These are phyloP conservation scores for Camillea tinctor DNA, from an alignment of 2,329 filamentous ascomycete species.

Conservation along the genomic window DNA sequence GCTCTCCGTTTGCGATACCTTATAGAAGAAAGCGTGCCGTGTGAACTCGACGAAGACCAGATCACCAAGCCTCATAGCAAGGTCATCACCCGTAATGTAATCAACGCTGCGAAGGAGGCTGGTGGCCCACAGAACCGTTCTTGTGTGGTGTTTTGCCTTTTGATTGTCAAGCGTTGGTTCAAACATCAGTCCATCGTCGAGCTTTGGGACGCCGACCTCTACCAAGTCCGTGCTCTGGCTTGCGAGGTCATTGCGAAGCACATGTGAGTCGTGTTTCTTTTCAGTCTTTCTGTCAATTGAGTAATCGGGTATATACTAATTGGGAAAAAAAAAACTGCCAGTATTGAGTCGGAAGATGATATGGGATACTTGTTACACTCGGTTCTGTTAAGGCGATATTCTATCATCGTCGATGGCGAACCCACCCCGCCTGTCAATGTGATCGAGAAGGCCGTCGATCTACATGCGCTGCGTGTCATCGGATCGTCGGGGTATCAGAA, in stretches of 20 bases:
- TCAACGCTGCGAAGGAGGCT: slow-evolving; percentile 78
- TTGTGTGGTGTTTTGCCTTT: slow-evolving; percentile 81
- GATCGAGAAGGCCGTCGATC: slow-evolving; percentile 88
- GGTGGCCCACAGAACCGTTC: slow-evolving; percentile 71
- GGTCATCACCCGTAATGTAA: slow-evolving; percentile 77
- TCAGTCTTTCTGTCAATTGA: too few relatives aligned
- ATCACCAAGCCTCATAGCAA: slow-evolving; percentile 80
- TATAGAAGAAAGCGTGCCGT: slow-evolving; percentile 85
- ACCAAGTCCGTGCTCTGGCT: slow-evolving; percentile 73
- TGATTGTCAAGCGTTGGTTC: slow-evolving; percentile 74
- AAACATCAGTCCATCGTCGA: slow-evolving; percentile 74
- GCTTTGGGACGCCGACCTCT: slow-evolving; percentile 89
- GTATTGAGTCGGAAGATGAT: slow-evolving; percentile 84
- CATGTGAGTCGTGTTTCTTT: slow-evolving; percentile 44
- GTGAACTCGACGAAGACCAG: slow-evolving; percentile 75
- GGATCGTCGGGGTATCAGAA: slow-evolving; percentile 94
- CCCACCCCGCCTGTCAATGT: slow-evolving; percentile 79
- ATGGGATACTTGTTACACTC: slow-evolving; percentile 74
- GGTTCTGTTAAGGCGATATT: slow-evolving; percentile 84
- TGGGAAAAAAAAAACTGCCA: slow-evolving; percentile 30
- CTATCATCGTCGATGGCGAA: slow-evolving; percentile 70
- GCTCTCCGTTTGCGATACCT: slow-evolving; percentile 88
- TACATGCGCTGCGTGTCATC: slow-evolving; percentile 86
- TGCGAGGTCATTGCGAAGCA: slow-evolving; percentile 91
- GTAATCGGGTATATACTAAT: neutral